phyloP scores from a whole-genome alignment of 164 flowering plant species.

The Vitis rupestris region DNA sequence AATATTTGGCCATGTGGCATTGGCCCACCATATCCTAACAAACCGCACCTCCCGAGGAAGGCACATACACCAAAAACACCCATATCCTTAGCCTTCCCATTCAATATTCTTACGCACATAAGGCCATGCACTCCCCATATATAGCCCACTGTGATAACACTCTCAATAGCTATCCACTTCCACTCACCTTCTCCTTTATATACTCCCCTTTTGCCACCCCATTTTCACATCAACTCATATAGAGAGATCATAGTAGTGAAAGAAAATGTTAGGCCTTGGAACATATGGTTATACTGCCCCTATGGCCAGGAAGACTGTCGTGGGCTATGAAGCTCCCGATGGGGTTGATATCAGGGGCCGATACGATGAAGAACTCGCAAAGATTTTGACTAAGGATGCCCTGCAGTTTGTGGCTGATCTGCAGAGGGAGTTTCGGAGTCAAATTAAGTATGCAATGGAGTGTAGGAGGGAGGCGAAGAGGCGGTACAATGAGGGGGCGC shows the following conservation, averaged over 20 bases:
- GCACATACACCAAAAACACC: conserved; percentile 7
- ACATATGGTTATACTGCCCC: conserved; percentile 6
- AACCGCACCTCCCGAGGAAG: conserved; percentile 10
- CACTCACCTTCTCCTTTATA: not conserved
- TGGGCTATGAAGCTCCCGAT: conserved; percentile 58
- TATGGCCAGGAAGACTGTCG: conserved; percentile 2
- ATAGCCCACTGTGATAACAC: conserved; percentile 15
- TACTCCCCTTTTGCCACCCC: not conserved
- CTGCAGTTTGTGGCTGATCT: conserved; percentile 68
- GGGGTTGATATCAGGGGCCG: conserved; percentile 87
- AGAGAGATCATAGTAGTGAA: not conserved
- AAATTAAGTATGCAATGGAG: conserved; percentile 69
- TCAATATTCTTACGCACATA: not conserved
- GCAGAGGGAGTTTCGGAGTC: conserved; percentile 68
- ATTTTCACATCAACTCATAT: not conserved
- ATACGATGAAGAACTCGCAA: conserved; percentile 58
- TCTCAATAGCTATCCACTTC: conserved; percentile 4
- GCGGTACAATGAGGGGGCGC: conserved; percentile 58
- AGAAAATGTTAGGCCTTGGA: conserved; percentile 16
- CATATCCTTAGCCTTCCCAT: not conserved
- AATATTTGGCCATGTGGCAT: no score
- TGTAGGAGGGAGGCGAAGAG: conserved; percentile 65
- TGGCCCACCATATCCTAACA: no score
- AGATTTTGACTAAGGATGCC: conserved; percentile 68
- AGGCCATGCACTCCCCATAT: conserved; percentile 2